A percentile compares a stretch with the other conserved stretches of the same genome.
These are phyloP conservation scores for Platanthera zijinensis DNA, from an alignment of 106 monocot species.

Conservation along the genomic window DNA sequence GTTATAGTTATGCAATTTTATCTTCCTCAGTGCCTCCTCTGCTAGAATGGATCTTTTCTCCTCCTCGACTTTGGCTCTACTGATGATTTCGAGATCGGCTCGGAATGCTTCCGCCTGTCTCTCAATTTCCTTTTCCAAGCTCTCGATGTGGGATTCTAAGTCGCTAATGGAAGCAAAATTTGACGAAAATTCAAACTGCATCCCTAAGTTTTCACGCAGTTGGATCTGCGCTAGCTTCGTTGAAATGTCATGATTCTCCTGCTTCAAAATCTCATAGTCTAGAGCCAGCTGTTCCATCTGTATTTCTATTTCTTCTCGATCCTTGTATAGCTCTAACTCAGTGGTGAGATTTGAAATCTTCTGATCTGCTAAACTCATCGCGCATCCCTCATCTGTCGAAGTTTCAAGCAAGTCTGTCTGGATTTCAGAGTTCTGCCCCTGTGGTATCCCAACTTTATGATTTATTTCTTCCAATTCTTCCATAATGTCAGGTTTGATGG, in stretches of 20 bases:
- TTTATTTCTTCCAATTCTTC: conserved; percentile 18
- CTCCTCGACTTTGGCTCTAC: conserved; percentile 54
- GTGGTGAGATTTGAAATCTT: conserved; percentile 48
- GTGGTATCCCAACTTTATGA: conserved; percentile 8
- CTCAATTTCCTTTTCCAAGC: conserved; percentile 72
- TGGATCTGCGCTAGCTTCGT: conserved; percentile 74
- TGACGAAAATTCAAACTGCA: conserved; percentile 95
- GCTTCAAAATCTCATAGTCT: conserved; percentile 94
- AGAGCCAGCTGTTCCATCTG: conserved; percentile 99
- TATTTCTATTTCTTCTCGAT: conserved; percentile 84
- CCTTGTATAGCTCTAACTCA: conserved; percentile 82
- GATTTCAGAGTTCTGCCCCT: conserved; percentile 12
- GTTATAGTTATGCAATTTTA: conserved; percentile 42
- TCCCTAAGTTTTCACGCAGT: conserved; percentile 76
- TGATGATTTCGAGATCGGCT: conserved; percentile 40
- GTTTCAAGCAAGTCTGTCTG: conserved; percentile 25
- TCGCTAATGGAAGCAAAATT: conserved; percentile 81
- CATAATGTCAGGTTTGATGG: conserved; percentile 12
- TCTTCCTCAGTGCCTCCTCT: conserved; percentile 60
- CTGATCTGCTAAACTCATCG: conserved; percentile 44
- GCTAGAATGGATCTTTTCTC: conserved; percentile 75
- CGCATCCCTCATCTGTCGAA: conserved; percentile 30
- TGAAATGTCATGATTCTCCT: conserved; percentile 87
- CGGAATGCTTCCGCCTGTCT: conserved; percentile 56
- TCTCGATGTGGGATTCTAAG: conserved; percentile 70